Evolutionary conservation across 2,329 filamentous ascomycete genomes (phyloP).

Genomic region (Atkinsonella hypoxylon): DNA sequence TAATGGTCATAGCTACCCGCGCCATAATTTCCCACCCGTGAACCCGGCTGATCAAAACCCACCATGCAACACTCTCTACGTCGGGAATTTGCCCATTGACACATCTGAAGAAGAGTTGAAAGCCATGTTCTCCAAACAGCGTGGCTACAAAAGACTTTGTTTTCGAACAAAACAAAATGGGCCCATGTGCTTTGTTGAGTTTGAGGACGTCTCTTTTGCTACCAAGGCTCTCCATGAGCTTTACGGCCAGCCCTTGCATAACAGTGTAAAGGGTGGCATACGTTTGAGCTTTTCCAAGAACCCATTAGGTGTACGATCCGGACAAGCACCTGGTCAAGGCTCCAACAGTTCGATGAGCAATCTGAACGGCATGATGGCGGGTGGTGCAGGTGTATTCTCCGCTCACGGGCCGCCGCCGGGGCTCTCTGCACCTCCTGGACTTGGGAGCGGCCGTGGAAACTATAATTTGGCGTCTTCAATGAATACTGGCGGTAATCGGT

Average conservation of each 20-base stretch:
- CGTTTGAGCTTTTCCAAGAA: slow-evolving; percentile 96
- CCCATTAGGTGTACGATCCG: slow-evolving; percentile 79
- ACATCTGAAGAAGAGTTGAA: slow-evolving; percentile 95
- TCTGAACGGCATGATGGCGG: slow-evolving; percentile 45
- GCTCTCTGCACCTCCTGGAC: slow-evolving; percentile 61
- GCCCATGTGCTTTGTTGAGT: slow-evolving; percentile 98
- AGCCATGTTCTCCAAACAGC: slow-evolving; percentile 80
- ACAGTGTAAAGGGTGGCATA: slow-evolving; percentile 90
- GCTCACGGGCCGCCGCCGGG: slow-evolving; percentile 73
- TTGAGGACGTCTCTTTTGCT: slow-evolving; percentile 84
- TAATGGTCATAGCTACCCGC: slow-evolving; percentile 43
- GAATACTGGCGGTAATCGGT: slow-evolving; percentile 10
- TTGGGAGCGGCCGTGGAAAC: slow-evolving; percentile 27
- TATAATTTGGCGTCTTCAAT: slow-evolving; percentile 13
- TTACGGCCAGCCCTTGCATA: slow-evolving; percentile 77
- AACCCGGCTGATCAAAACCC: slow-evolving; percentile 96
- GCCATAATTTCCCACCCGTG: slow-evolving; percentile 65
- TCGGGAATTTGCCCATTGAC: slow-evolving; percentile 89
- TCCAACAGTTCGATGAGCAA: slow-evolving; percentile 33
- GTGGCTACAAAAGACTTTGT: slow-evolving; percentile 89
- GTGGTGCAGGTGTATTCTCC: slow-evolving; percentile 44
- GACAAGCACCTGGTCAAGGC: slow-evolving; percentile 43
- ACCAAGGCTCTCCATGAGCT: slow-evolving; percentile 84
- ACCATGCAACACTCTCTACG: slow-evolving; percentile 94
- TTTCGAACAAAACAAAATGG: slow-evolving; percentile 93